These are phyloP conservation scores for Raphidocelis subcapitata DNA, from an alignment of 139 green algal genomes.

Conservation along the genomic window DNA sequence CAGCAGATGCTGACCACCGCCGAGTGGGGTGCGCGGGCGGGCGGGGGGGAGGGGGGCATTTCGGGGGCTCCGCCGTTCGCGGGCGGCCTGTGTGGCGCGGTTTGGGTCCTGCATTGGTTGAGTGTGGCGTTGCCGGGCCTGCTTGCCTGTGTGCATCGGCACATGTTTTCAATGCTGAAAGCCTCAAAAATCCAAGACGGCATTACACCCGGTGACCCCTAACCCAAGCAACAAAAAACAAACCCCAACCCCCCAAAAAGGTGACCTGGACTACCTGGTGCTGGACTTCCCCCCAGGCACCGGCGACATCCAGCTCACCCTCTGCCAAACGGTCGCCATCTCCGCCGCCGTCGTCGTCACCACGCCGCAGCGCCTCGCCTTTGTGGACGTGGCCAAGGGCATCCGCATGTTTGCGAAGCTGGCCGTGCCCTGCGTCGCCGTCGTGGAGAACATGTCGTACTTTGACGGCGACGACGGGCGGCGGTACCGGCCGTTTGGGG, in stretches of 20 bases:
- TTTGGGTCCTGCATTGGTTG: no score
- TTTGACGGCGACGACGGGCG: constrained; percentile 92
- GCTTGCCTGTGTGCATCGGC: no score
- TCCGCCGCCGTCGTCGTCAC: constrained; percentile 98
- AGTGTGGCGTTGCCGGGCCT: no score
- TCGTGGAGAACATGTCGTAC: constrained; percentile 99
- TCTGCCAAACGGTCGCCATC: constrained; percentile 91
- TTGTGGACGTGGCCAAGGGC: constrained; percentile 97
- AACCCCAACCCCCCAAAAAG: no score
- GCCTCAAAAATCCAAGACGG: no score
- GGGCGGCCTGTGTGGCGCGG: no score
- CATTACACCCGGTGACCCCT: background rate
- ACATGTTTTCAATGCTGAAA: no score
- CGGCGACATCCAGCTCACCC: constrained; percentile 98
- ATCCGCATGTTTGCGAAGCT: constrained; percentile 99
- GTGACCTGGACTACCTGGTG: constrained; percentile 97
- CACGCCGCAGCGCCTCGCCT: constrained; percentile 96
- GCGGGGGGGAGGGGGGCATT: no score
- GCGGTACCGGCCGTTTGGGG: constrained; percentile 86
- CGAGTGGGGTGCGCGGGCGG: constrained; percentile 72
- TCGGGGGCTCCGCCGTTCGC: no score
- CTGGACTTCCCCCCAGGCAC: constrained; percentile 98
- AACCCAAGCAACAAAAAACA: no score
- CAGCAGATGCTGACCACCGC: constrained; percentile 93
- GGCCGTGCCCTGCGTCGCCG: constrained; percentile 90